Conservation (phyloP, 2,329 filamentous ascomycete genomes). For the Sporothrix curviconia region DNA sequence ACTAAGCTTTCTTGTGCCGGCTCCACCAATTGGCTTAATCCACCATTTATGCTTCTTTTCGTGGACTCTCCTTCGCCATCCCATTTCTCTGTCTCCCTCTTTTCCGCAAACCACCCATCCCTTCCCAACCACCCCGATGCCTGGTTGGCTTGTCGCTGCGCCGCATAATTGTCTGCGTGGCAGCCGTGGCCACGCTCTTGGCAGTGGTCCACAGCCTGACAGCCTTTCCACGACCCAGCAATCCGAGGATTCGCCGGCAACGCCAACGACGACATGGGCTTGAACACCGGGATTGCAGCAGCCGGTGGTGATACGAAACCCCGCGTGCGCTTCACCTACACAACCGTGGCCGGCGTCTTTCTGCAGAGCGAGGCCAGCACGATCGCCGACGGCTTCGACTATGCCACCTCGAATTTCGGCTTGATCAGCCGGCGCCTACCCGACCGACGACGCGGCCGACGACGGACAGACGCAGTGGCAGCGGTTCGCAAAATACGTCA, state of each 20-base stretch:
- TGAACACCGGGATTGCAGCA: background rate
- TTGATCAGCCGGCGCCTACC: constrained; percentile 5
- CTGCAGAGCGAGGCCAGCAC: constrained; percentile 8
- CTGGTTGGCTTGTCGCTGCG: background rate
- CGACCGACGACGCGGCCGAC: background rate
- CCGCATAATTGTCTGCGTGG: background rate
- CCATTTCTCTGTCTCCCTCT: too few relatives aligned
- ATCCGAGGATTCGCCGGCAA: too few relatives aligned
- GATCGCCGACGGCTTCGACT: constrained; percentile 3
- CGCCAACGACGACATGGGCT: too few relatives aligned
- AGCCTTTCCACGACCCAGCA: background rate
- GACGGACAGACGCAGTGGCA: constrained; percentile 3
- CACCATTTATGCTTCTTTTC: too few relatives aligned
- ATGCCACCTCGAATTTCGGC: constrained; percentile 5
- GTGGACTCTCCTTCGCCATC: too few relatives aligned
- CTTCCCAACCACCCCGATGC: too few relatives aligned
- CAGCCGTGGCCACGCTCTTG: background rate
- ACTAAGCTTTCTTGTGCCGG: too few relatives aligned
- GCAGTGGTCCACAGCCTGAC: background rate
- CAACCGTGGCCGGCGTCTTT: constrained; percentile 4
- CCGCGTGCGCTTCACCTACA: background rate
- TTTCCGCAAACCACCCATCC: too few relatives aligned
- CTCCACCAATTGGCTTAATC: too few relatives aligned
- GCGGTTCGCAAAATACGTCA: constrained; percentile 4
- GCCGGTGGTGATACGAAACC: background rate